These are phyloP conservation scores for Codiaeum variegatum DNA, from an alignment of 441 rosid species.

Conservation along the genomic window DNA sequence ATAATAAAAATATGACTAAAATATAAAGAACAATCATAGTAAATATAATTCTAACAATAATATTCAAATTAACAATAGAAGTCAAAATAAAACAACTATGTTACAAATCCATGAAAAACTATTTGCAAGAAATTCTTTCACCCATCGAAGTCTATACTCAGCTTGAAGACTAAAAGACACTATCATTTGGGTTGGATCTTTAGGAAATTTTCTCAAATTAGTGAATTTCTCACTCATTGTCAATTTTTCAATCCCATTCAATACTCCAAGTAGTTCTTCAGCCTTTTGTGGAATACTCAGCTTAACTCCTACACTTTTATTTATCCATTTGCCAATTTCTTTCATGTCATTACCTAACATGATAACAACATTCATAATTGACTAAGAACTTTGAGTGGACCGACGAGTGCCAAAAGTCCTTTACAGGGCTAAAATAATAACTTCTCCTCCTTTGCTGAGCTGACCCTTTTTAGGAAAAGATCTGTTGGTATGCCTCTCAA, in stretches of 20 bases:
- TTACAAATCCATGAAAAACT: no score
- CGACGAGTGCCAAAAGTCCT: no score
- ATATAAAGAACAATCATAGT: no score
- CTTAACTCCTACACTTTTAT: slow-evolving; percentile 1
- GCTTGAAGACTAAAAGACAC: slow-evolving; percentile 1
- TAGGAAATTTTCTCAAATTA: not conserved
- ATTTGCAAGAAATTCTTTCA: not conserved
- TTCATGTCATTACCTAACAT: not conserved
- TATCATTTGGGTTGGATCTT: not conserved
- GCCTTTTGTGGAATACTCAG: no score
- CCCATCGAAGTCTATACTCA: not conserved
- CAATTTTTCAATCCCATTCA: not conserved
- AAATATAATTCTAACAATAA: no score
- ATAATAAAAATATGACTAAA: no score
- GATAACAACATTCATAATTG: not conserved
- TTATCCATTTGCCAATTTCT: not conserved
- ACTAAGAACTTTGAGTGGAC: no score
- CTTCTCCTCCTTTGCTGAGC: no score
- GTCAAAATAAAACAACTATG: no score
- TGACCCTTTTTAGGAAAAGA: no score
- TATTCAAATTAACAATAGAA: not conserved
- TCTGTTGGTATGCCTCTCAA: no score
- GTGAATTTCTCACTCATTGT: not conserved
- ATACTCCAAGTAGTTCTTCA: not conserved
- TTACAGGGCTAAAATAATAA: no score